Evolutionary conservation across 768 basidiomycete species (phyloP).

Genomic region (Rhodotorula diobovata): DNA sequence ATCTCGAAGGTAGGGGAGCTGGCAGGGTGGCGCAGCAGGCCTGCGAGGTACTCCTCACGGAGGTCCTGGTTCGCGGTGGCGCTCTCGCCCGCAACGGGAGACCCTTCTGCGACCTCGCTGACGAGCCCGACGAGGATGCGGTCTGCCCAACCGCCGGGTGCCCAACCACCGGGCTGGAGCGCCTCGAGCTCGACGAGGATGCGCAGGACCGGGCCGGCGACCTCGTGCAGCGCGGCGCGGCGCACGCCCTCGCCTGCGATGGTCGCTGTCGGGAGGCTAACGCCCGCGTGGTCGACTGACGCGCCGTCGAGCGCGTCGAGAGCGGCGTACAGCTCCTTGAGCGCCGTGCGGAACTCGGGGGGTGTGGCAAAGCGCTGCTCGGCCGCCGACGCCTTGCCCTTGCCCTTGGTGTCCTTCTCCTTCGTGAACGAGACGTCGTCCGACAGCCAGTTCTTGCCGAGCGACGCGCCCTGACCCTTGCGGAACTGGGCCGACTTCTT

Average conservation of each 20-base stretch:
- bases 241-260: slow-evolving; percentile 32
- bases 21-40: slow-evolving; percentile 75
- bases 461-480: slow-evolving; percentile 56
- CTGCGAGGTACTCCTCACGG: slow-evolving; percentile 58
- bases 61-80: slow-evolving; percentile 56
- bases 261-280: slow-evolving; percentile 3
- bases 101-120: slow-evolving; percentile 1
- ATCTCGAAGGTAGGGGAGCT: slow-evolving; percentile 88
- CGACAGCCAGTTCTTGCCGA: slow-evolving; percentile 58
- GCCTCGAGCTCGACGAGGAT: slow-evolving; percentile 35
- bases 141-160: slow-evolving; percentile 32
- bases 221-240: slow-evolving; percentile 36
- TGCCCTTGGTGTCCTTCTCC: slow-evolving; percentile 34
- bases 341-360: slow-evolving; percentile 33
- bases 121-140: slow-evolving; percentile 34
- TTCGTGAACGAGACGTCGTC: slow-evolving; percentile 47
- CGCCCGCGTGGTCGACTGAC: neutral
- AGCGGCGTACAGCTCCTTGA: slow-evolving; percentile 40
- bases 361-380: slow-evolving; percentile 59
- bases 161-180: slow-evolving; percentile 16
- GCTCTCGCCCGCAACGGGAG: neutral
- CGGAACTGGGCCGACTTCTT: slow-evolving; percentile 82
- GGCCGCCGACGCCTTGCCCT: slow-evolving; percentile 33
- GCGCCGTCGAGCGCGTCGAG: slow-evolving; percentile 44
- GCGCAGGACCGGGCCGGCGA: slow-evolving; percentile 29